Evolutionary conservation across 2,329 filamentous ascomycete species (phyloP).

Genomic region (Neoscytalidium dimidiatum): DNA sequence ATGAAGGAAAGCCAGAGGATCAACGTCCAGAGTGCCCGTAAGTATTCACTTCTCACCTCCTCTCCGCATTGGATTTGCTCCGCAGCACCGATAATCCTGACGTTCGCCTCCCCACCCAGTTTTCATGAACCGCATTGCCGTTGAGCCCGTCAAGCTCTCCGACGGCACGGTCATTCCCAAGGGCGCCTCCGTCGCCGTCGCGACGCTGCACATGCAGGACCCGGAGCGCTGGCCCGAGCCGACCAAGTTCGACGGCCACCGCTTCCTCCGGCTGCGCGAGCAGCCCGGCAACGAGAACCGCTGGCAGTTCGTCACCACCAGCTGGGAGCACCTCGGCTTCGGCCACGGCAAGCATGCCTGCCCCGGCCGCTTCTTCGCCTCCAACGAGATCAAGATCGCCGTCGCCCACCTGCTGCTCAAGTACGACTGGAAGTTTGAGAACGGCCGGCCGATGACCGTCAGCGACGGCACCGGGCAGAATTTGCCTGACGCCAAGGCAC

Average conservation of each 20-base stretch:
- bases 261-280: slow-evolving; percentile 22
- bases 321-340: slow-evolving; percentile 25
- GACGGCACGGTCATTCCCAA: slow-evolving; percentile 30
- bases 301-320: slow-evolving; percentile 22
- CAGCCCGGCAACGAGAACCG: slow-evolving; percentile 19
- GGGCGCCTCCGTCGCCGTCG: slow-evolving; percentile 23
- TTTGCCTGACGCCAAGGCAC: not conserved
- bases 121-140: slow-evolving; percentile 9
- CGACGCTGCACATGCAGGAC: slow-evolving; percentile 15
- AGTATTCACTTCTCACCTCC: not conserved
- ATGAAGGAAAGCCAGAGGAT: slow-evolving; percentile 36
- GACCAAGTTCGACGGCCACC: slow-evolving; percentile 4
- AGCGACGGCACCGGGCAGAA: not conserved
- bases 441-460: not conserved
- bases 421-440: slow-evolving; percentile 19
- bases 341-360: slow-evolving; percentile 23
- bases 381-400: slow-evolving; percentile 23
- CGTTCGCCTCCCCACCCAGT: too few species aligned
- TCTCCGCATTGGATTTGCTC: not conserved
- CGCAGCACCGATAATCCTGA: slow-evolving; percentile 1
- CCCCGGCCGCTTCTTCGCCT: slow-evolving; percentile 23
- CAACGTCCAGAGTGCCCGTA: slow-evolving; percentile 1
- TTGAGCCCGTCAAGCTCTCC: slow-evolving; percentile 27
- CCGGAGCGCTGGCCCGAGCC: slow-evolving; percentile 20
- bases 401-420: slow-evolving; percentile 22